phyloP scores from a whole-genome alignment of 2,329 filamentous ascomycete species.

The Zymoseptoria passerinii region DNA sequence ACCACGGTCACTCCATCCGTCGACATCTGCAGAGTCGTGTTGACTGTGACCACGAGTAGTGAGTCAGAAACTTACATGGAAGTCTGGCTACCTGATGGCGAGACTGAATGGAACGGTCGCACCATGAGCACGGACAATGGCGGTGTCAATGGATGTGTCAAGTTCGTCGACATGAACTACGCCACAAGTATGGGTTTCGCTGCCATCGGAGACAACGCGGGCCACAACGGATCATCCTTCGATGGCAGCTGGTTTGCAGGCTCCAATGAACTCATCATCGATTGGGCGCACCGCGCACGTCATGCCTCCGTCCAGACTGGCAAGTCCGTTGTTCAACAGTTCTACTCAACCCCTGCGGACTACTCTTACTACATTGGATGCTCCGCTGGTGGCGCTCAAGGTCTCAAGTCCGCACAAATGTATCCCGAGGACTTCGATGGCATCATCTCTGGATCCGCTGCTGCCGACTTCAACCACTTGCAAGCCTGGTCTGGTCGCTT shows the following conservation, averaged over 20 bases:
- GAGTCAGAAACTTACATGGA: conserved; percentile 37
- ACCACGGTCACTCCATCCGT: conserved; percentile 19
- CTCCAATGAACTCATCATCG: conserved; percentile 26
- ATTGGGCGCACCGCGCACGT: conserved; percentile 28
- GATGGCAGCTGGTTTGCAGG: conserved; percentile 25
- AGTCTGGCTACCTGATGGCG: conserved; percentile 37
- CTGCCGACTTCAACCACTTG: conserved; percentile 38
- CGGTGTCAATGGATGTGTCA: conserved; percentile 28
- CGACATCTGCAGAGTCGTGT: conserved; percentile 35
- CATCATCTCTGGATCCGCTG: conserved; percentile 39
- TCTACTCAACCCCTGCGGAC: conserved; percentile 32
- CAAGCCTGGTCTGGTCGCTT: conserved; percentile 39
- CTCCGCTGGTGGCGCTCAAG: conserved; percentile 43
- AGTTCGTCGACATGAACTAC: conserved; percentile 28
- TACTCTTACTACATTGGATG: conserved; percentile 44
- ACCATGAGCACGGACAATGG: conserved; percentile 31
- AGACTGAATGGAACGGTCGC: conserved; percentile 26
- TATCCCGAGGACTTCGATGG: conserved; percentile 44
- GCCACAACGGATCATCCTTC: conserved; percentile 27
- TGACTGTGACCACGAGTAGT: conserved; percentile 34
- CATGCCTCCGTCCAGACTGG: conserved; percentile 27
- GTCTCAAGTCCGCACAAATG: conserved; percentile 38
- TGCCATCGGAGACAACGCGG: conserved; percentile 28
- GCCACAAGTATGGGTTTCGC: conserved; percentile 27
- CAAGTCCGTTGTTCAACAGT: conserved; percentile 29